Evolutionary conservation across 108 stramenopile species (phyloP), one percentile per base, ranked within the genome.

Genomic region (Poteriospumella lacustris): DNA sequence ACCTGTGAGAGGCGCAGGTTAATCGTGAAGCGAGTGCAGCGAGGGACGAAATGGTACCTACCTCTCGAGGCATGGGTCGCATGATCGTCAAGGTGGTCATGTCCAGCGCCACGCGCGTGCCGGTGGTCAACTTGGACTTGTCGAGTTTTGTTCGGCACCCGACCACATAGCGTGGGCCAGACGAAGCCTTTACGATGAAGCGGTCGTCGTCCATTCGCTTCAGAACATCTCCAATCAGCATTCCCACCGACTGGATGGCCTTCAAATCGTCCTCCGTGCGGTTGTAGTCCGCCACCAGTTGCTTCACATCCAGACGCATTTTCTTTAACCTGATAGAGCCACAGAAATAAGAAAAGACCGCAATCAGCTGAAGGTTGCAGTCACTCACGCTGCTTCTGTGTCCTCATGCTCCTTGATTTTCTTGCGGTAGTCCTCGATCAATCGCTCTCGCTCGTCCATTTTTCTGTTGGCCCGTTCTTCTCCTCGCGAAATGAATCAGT

Each of bases 61-160:
- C 97, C 81, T 99, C 95, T 47, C 97, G 86, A 5, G 97, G 97
- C 68, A 99, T 84, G 34, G 93, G 84, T 59, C 95, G 85, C 98
- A 99, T 99, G 80, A 99, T 97, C 42, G 98, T 99, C 59, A 99
- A 81, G n/a, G 96, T 99, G n/a, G 95, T 97, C 95, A 96, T 96
- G 83, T 99, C 96, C 70, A 99, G 82, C 1, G 95, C 91, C 1
- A 97, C 96, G 5, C 98, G 85, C n/a, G 93, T 95, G 44, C 98
- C 96, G 15, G 94, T 90, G 86, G 92, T 93, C 52, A 99, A 86
- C 68, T 89, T 92, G 34, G 85, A 83, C 78, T 93, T 94, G 79
- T 95, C 94, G 69, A 98, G 83, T 58, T 95, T 84, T 19, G 88
- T 86, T 31, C 96, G 89, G 78, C 93, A 96, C 9, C 96, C 96